Conservation (phyloP, 768 basidiomycete species). For the Mycena indigotica region DNA sequence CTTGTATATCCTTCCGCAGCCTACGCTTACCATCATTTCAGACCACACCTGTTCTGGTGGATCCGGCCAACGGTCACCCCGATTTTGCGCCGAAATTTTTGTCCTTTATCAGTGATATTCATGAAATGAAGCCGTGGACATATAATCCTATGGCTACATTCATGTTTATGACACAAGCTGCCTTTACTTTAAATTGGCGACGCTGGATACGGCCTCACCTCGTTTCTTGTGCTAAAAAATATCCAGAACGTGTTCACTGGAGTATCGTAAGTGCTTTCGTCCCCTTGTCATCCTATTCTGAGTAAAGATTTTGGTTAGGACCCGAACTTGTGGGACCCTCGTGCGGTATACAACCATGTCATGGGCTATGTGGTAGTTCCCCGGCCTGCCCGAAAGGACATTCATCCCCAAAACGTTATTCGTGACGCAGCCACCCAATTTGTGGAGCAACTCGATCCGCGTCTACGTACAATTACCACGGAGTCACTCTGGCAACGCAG, state of each 20-base stretch:
- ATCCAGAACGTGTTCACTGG: background rate
- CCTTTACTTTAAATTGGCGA: background rate
- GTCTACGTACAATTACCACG: background rate
- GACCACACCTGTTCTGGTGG: background rate
- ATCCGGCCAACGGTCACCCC: background rate
- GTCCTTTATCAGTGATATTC: background rate
- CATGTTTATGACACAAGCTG: background rate
- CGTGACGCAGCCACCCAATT: background rate
- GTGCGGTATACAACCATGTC: background rate
- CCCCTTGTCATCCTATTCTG: too few species aligned
- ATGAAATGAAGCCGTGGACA: too few species aligned
- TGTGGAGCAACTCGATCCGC: background rate
- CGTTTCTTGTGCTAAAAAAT: background rate
- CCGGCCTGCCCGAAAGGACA: background rate
- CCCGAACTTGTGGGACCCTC: background rate
- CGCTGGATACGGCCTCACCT: background rate
- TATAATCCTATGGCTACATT: background rate
- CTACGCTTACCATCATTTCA: too few species aligned
- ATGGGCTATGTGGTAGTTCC: background rate
- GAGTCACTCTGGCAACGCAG: background rate
- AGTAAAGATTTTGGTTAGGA: background rate
- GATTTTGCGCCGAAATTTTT: background rate
- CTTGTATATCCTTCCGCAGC: too few species aligned
- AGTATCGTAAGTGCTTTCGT: too few species aligned
- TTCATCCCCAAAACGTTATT: background rate